phyloP scores from a whole-genome alignment of 1,284 basidiomycete genomes.

The Trichosporon sp. region DNA sequence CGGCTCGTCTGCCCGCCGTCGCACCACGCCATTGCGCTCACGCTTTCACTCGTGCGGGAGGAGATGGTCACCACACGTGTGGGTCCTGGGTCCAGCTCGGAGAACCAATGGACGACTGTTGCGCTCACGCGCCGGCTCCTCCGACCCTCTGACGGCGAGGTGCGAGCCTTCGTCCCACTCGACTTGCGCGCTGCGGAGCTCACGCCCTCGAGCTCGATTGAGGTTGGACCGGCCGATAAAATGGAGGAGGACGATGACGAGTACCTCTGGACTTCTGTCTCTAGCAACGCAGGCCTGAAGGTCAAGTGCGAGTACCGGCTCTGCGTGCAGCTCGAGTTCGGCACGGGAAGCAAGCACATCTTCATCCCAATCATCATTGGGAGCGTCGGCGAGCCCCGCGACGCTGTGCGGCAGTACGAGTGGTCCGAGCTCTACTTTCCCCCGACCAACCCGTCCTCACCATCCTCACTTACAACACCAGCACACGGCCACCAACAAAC shows the following conservation, averaged over 20 bases:
- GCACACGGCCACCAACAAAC: too few relatives aligned
- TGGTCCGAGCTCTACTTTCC: constrained; percentile 45
- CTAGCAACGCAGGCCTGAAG: neutral
- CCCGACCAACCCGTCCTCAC: neutral
- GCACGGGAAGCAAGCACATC: constrained; percentile 45
- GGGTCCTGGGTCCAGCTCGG: neutral
- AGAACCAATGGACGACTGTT: neutral
- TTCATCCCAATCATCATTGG: constrained; percentile 58
- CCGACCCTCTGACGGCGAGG: too few relatives aligned
- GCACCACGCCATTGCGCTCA: constrained; percentile 35
- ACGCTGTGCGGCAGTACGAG: constrained; percentile 41
- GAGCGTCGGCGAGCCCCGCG: constrained; percentile 56
- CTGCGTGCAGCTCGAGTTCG: neutral
- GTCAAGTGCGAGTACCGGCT: constrained; percentile 8
- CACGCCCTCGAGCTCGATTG: neutral
- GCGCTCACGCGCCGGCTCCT: neutral
- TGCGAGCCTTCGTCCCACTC: neutral
- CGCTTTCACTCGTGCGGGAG: constrained; percentile 33
- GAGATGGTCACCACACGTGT: constrained; percentile 22
- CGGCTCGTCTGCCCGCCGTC: constrained; percentile 35
- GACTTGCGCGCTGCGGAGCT: constrained; percentile 8
- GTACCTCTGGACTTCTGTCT: constrained; percentile 33
- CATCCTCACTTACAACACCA: neutral
- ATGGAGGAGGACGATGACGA: constrained; percentile 39
- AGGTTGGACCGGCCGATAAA: constrained; percentile 25